These are phyloP conservation scores for Ascochyta koolunga DNA, from an alignment of 2,329 filamentous ascomycete genomes.

Conservation along the genomic window DNA sequence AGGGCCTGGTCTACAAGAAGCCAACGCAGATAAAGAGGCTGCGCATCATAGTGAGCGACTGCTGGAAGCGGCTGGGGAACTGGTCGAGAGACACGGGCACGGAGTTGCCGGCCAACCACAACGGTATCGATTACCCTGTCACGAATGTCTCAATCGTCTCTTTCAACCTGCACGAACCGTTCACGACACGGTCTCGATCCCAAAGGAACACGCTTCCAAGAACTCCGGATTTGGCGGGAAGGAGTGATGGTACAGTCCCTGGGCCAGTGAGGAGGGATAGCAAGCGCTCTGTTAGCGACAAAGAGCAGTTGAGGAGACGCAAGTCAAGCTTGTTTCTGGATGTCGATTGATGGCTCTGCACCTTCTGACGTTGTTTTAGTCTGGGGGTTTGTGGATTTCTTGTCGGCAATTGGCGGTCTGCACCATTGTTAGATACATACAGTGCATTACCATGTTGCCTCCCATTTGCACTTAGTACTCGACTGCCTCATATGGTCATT, in stretches of 20 bases:
- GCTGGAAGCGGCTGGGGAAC: constrained; percentile 7
- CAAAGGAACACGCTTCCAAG: neutral
- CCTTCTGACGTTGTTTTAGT: no score
- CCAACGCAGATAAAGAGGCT: neutral
- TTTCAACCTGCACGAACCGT: neutral
- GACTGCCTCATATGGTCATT: neutral
- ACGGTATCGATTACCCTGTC: neutral
- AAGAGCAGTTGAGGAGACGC: neutral
- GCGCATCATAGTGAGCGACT: neutral
- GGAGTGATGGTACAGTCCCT: neutral
- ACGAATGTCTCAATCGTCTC: neutral
- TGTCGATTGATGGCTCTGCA: neutral
- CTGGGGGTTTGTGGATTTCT: no score
- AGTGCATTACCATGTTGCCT: no score
- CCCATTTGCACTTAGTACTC: no score
- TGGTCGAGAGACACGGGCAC: constrained; percentile 5
- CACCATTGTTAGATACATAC: no score
- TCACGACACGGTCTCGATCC: neutral
- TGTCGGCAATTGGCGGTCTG: no score
- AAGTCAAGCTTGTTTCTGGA: constrained; percentile 10
- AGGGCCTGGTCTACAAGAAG: constrained; percentile 6
- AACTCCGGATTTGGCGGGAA: neutral
- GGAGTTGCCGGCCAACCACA: neutral
- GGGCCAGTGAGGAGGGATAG: neutral
- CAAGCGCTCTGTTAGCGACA: neutral